These are phyloP conservation scores for Taphrina populina DNA, from an alignment of 1,139 yeast genomes.

Conservation along the genomic window DNA sequence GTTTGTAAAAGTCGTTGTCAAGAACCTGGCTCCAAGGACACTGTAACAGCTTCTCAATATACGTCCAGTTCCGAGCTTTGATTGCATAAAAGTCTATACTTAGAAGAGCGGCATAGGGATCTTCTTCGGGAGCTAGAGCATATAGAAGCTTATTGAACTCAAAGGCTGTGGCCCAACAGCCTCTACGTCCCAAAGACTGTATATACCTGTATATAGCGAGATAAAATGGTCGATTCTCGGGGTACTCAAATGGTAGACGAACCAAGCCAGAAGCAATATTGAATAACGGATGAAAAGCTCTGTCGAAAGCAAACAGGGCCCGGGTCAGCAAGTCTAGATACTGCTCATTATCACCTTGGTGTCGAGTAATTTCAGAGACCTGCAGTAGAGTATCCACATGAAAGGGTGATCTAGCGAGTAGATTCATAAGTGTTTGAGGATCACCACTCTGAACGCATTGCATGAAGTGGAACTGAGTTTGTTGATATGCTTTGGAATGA, in stretches of 20 bases:
- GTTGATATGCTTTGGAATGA: constrained; percentile 41
- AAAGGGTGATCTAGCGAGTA: constrained; percentile 57
- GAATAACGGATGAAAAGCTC: constrained; percentile 55
- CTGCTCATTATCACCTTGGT: constrained; percentile 63
- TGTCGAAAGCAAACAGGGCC: constrained; percentile 74
- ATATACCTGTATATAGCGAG: constrained; percentile 72
- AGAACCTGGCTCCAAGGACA: constrained; percentile 38
- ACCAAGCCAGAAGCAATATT: constrained; percentile 54
- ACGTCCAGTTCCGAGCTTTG: constrained; percentile 63
- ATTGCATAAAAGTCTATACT: constrained; percentile 79
- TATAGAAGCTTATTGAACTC: constrained; percentile 65
- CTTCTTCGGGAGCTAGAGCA: constrained; percentile 67
- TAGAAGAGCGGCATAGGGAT: constrained; percentile 79
- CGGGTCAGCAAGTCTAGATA: constrained; percentile 56
- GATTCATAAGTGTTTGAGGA: constrained; percentile 51
- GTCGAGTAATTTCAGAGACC: constrained; percentile 68
- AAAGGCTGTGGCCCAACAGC: constrained; percentile 74
- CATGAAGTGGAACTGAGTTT: constrained; percentile 46
- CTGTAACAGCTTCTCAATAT: constrained; percentile 56
- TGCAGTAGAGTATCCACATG: constrained; percentile 78
- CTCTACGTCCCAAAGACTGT: constrained; percentile 68
- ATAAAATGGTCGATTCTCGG: constrained; percentile 74
- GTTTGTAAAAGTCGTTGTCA: constrained; percentile 54
- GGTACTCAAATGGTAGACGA: constrained; percentile 73
- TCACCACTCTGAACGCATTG: constrained; percentile 51